Evolutionary conservation across 2,329 filamentous ascomycete species (phyloP), one percentile per base, ranked within the genome.

Genomic region (Allantophomopsis lycopodina): DNA sequence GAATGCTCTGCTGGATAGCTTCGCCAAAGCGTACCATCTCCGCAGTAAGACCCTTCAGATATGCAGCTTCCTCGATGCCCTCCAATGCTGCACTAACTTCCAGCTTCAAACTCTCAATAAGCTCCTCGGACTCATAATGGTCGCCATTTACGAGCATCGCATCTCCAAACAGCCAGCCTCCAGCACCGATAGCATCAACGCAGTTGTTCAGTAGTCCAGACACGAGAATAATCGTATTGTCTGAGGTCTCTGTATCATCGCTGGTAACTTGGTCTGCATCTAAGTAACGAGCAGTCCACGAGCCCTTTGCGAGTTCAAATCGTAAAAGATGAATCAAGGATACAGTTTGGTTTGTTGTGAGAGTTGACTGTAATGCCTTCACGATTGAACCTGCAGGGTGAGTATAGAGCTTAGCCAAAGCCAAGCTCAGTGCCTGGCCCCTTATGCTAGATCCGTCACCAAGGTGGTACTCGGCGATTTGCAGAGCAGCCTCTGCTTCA

Each of bases 231-330:
- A 88, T 79, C 38, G 78, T 75, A 37, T 74, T 73, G 50, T 86
- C 77, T 15, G 79, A 73, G 0, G 76, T 72, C 3, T 65, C 62
- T 12, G 63, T 55, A 10, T 58, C 56, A 7, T 68, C 65, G n/a
- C 62, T 58, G 12, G 58, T 51, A 21, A 66, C 61, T 38, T 64
- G 58, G 13, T 69, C 68, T 10, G 62, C 58, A 49, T 83, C 79
- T 31, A 83, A 60, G 56, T 87, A 86, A 16, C 73, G 68, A 14
- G 76, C 73, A 0, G 80, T 85, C 83, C 83, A 89, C 23, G 79
- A 78, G 42, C 83, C 83, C 46, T 77, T 74, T 38, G 78, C 73
- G 35, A 89, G 67, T 59, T 88, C 81, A 46, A 80, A 68, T 41
- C 83, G 76, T 21, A 89, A 66, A 5, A 87, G 65, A 47, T 81